Conservation (phyloP, 805 yeast genomes). For the Yamadazyma paraphyllophila region DNA sequence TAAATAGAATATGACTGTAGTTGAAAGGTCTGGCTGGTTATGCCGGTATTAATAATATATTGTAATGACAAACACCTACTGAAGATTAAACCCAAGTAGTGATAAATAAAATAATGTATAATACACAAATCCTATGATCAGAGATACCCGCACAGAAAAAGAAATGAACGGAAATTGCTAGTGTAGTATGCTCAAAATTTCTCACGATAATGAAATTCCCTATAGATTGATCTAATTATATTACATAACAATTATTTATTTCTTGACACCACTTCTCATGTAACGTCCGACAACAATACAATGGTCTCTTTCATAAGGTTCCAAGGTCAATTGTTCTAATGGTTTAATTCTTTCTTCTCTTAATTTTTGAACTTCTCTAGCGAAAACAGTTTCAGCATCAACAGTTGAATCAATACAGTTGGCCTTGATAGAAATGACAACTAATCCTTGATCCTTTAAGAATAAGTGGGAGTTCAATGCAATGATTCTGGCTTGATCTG, state of each 20-base stretch:
- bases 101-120: not conserved
- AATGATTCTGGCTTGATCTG: slow-evolving; percentile 99
- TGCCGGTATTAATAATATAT: too few relatives aligned
- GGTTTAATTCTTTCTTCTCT: slow-evolving; percentile 99
- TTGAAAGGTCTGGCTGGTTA: too few relatives aligned
- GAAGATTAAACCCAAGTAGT: not conserved
- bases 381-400: slow-evolving; percentile 98
- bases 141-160: too few relatives aligned
- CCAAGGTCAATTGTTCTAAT: slow-evolving; percentile 95
- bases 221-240: slow-evolving; percentile 7
- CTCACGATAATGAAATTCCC: not conserved
- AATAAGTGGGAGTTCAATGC: slow-evolving; percentile 97
- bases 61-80: too few relatives aligned
- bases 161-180: too few relatives aligned
- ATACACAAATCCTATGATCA: not conserved
- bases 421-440: slow-evolving; percentile 97
- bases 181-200: not conserved
- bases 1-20: too few relatives aligned
- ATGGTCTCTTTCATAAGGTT: slow-evolving; percentile 99
- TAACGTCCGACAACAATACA: slow-evolving; percentile 98
- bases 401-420: slow-evolving; percentile 99
- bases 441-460: slow-evolving; percentile 98
- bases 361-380: slow-evolving; percentile 98
- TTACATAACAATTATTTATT: slow-evolving; percentile 20
- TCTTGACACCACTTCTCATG: slow-evolving; percentile 80